Evolutionary conservation across 148 eudicot genomes (phyloP).

Genomic region (Drosera capensis): DNA sequence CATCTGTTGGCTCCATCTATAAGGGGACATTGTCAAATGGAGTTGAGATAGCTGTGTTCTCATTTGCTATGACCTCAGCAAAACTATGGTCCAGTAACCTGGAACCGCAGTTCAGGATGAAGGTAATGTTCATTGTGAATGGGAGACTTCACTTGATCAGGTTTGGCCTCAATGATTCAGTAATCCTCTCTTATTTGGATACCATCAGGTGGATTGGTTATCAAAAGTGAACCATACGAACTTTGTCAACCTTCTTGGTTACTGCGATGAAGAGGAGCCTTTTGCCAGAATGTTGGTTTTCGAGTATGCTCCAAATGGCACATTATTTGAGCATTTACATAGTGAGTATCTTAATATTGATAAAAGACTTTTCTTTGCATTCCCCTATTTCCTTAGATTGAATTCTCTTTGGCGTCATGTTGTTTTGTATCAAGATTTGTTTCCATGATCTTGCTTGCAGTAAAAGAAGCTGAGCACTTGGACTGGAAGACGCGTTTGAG

Average conservation of each 20-base stretch:
- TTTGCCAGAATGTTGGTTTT: constrained; percentile 82
- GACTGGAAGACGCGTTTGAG: constrained; percentile 67
- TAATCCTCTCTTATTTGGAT: background rate
- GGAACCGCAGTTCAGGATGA: constrained; percentile 52
- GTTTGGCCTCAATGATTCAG: background rate
- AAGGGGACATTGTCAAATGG: constrained; percentile 80
- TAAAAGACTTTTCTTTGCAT: no score
- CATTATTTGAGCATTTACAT: constrained; percentile 88
- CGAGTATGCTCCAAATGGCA: constrained; percentile 91
- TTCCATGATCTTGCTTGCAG: constrained; percentile 44
- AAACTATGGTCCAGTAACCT: constrained; percentile 64
- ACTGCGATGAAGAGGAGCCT: constrained; percentile 68
- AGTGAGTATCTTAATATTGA: constrained; percentile 30
- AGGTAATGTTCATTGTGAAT: constrained; percentile 23
- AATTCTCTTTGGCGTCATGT: no score
- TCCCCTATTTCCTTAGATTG: no score
- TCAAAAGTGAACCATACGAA: constrained; percentile 86
- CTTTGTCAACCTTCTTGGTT: constrained; percentile 73
- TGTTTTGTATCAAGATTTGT: no score
- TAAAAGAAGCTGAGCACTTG: constrained; percentile 84
- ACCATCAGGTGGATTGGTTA: constrained; percentile 44
- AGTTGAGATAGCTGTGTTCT: constrained; percentile 66
- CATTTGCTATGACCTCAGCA: constrained; percentile 32
- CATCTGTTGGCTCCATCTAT: constrained; percentile 52
- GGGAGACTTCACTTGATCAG: background rate